Evolutionary conservation across 192 early-diverging fungal genomes (phyloP).

Genomic region (Backusella sp.): DNA sequence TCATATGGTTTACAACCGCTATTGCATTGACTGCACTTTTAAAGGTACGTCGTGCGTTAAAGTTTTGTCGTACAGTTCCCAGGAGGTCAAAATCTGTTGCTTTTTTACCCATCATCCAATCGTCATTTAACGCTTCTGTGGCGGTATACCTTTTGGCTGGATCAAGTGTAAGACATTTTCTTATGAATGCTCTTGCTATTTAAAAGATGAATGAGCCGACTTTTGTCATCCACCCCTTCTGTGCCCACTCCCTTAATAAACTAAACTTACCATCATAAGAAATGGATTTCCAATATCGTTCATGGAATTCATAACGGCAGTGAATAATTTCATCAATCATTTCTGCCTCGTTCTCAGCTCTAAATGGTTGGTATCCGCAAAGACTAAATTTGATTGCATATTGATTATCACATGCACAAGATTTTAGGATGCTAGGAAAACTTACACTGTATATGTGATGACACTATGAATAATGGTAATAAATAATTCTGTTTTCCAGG

Average conservation of each 20-base stretch:
- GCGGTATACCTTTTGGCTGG: conserved; percentile 76
- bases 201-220: background rate
- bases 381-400: conserved; percentile 40
- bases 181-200: conserved; percentile 75
- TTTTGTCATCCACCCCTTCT: background rate
- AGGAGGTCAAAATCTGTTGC: conserved; percentile 76
- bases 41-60: conserved; percentile 63
- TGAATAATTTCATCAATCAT: conserved; percentile 59
- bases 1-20: conserved; percentile 55
- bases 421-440: background rate
- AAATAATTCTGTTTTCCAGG: background rate
- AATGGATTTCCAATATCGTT: conserved; percentile 76
- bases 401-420: background rate
- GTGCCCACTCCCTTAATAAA: background rate
- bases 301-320: conserved; percentile 68
- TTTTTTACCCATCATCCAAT: conserved; percentile 68
- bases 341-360: conserved; percentile 53
- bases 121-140: conserved; percentile 76
- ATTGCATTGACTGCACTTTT: conserved; percentile 62
- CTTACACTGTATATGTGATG: conserved; percentile 84
- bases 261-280: conserved; percentile 67
- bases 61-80: conserved; percentile 76
- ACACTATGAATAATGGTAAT: conserved; percentile 45
- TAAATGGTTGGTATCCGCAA: conserved; percentile 82
- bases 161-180: conserved; percentile 59